Evolutionary conservation across 2,329 filamentous ascomycete genomes (phyloP).

Genomic region (Sporothrix dimorphospora): DNA sequence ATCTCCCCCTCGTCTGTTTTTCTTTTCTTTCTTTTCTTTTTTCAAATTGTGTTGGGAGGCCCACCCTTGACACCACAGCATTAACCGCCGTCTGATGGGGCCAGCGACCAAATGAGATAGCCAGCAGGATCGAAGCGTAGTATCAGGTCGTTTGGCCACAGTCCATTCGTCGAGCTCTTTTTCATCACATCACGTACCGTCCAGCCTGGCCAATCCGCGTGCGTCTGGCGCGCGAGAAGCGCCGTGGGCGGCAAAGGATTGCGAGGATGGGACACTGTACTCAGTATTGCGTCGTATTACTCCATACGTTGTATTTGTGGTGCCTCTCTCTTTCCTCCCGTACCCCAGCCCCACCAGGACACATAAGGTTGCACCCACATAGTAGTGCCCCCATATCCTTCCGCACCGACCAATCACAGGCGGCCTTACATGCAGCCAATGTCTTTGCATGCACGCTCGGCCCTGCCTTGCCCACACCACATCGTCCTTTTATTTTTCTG

Average conservation of each 20-base stretch:
- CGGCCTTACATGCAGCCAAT: not conserved
- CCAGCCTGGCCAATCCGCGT: constrained; percentile 9
- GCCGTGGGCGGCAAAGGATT: constrained; percentile 25
- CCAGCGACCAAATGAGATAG: not conserved
- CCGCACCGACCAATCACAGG: not conserved
- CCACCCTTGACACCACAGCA: not conserved
- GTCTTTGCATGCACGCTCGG: not conserved
- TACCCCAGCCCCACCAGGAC: not conserved
- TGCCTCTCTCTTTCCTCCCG: not conserved
- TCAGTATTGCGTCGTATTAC: no score
- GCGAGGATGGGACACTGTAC: not conserved
- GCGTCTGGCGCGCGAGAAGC: constrained; percentile 27
- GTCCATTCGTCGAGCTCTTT: not conserved
- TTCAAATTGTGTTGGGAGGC: not conserved
- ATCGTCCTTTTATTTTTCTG: no score
- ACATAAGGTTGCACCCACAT: constrained; percentile 15
- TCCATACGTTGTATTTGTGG: not conserved
- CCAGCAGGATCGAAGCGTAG: constrained; percentile 9
- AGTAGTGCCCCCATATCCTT: not conserved
- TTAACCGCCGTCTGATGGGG: constrained; percentile 9
- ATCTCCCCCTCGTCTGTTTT: not conserved
- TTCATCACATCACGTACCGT: constrained; percentile 11
- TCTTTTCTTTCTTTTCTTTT: not conserved
- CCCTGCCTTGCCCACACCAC: not conserved
- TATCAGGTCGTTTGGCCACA: not conserved